Base-by-base conservation (phyloP, 2,329 filamentous ascomycete species). In the Talaromyces sp. region DNA sequence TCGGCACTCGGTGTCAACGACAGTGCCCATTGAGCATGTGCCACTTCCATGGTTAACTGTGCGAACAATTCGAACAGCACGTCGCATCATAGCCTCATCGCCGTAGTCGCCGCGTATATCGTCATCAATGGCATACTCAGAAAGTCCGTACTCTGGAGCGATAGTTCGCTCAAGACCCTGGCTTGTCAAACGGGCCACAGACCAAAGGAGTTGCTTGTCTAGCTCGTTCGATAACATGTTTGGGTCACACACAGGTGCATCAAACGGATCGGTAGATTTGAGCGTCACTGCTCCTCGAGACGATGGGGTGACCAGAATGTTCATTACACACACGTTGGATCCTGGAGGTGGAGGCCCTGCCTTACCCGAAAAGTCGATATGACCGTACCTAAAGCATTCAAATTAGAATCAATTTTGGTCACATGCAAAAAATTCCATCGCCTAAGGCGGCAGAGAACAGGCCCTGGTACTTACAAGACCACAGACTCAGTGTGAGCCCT, bases 1-100 rank as follows among this genome's bases (percentile, higher is more conserved):
- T 14, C 57, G 52, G 48, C 57, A 65, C 29, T 63, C 43, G 10
- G 54, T 62, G 31, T 65, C 64, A 35, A 65, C 63, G 11, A 65
- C 61, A 12, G 27, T 61, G 8, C 63, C 64, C 63, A 65, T 65
- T 17, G 59, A 56, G 2, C 58, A 54, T 12, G 62, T 65, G 1
- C 64, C 63, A 26, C 41, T 57, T 26, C 56, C 56, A 24, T 61
- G 60, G 14, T 54, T 54, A 6, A 54, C 51, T 2, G 51, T 29
- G 27, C 51, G 51, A 17, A 29, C 51, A 9, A 54, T 54, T 32
- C 51, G 51, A 24, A 54, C 10, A 2, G 31, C 31, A 19, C 51
- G 51, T 19, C 31, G 51, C 51, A 54, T 54, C 51, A 54, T 31
- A 19, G 51, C 51, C 10, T 54, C 51, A 35, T 54, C 51, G 19